Conservation (phyloP, 306 rosid genomes). For the Psophocarpus tetragonolobus region DNA sequence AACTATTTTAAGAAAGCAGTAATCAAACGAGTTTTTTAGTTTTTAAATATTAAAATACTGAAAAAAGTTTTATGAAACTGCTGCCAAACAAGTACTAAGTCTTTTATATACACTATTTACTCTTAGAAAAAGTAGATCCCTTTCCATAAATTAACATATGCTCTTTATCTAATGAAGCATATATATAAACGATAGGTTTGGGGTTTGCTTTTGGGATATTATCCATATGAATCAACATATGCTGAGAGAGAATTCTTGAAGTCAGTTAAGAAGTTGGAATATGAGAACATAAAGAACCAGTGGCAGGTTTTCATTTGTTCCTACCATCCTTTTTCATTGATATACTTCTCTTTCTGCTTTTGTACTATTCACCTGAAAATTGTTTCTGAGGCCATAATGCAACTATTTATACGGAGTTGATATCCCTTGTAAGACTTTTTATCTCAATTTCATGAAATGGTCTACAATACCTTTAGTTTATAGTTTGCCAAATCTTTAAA, state of each 20-base stretch:
- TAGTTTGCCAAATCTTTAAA: slow-evolving; percentile 16
- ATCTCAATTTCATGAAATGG: background rate
- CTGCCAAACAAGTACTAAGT: too few species aligned
- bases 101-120: too few species aligned
- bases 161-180: slow-evolving; percentile 33
- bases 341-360: slow-evolving; percentile 17
- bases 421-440: background rate
- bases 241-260: slow-evolving; percentile 87
- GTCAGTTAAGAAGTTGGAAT: slow-evolving; percentile 77
- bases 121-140: too few species aligned
- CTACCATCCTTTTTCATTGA: background rate
- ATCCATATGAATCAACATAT: slow-evolving; percentile 81
- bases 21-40: too few species aligned
- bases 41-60: too few species aligned
- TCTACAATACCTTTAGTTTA: background rate
- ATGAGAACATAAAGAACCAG: slow-evolving; percentile 79
- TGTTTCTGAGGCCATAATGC: slow-evolving; percentile 10
- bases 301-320: slow-evolving; percentile 82
- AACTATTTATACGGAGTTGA: background rate
- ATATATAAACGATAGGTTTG: slow-evolving; percentile 61
- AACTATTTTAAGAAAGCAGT: too few species aligned
- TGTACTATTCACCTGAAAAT: slow-evolving; percentile 2
- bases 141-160: slow-evolving; percentile 35
- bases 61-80: too few species aligned
- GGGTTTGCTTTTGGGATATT: slow-evolving; percentile 88